Base-by-base conservation (phyloP, 169 alveolate genomes). In the Eimeria acervulina region DNA sequence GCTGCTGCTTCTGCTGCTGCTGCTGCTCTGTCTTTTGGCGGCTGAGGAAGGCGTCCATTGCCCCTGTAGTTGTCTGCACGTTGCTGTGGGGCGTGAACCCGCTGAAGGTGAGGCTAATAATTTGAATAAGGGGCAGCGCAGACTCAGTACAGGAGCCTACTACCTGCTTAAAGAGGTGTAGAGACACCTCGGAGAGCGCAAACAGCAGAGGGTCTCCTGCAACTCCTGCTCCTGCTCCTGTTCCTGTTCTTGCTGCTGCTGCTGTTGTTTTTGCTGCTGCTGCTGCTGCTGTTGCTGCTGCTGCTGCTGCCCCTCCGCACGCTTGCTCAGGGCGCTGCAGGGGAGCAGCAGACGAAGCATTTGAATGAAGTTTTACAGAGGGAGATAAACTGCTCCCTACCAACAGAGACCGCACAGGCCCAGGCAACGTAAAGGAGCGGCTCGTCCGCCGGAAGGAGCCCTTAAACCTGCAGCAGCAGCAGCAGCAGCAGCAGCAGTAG, bases 121-220 rank as follows among this genome's bases (percentile, higher is more conserved):
- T 40, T 23, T 40, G 28, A 5, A 74, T 33, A 26, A 15, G 13
- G 7, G 4, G 7, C 47, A 74, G n/a, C 13, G 51, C 28, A 26
- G 52, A 28, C 6, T 4, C 21, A 40, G 23, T 6, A 4, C 4
- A 74, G 13, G 52, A 4, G n/a, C 6, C 85, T 47, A 47, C 12
- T 17, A 17, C 85, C 47, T 74, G 8, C 44, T 33, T 40, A 74
- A 74, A 74, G 5, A 74, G 85, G 8, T 74, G 85, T 3, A 74
- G 85, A 21, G 85, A 28, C 85, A 74, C 51, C 44, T 28, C 85
- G 6, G 85, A 74, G 13, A 74, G 17, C 15, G 85, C 85, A 33
- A 40, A 28, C n/a, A 28, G 47, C 47, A 74, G 44, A 19, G 85
- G 40, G 15, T 74, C 47, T 40, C n/a, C 47, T 74, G 85, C 47